Conservation (phyloP, 352 stramenopile species). For the Globisporangium nodosum region DNA sequence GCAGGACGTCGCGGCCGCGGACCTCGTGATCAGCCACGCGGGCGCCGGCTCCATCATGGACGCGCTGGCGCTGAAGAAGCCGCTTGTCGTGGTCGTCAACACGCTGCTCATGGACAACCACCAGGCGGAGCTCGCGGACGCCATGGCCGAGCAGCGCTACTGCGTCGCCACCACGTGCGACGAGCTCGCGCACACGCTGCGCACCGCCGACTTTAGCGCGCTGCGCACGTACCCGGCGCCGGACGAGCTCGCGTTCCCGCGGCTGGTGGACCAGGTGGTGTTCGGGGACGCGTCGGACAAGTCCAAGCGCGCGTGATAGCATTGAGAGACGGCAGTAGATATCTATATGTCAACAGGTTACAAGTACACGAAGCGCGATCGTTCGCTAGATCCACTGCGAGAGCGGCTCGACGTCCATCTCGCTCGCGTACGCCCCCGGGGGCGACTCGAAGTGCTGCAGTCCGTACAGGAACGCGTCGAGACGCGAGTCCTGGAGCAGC, state of each 20-base stretch:
- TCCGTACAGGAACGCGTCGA: background rate
- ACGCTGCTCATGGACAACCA: slow-evolving; percentile 96
- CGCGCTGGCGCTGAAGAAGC: slow-evolving; percentile 71
- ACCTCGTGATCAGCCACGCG: slow-evolving; percentile 94
- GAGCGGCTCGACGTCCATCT: slow-evolving; percentile 2
- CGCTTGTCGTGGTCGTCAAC: slow-evolving; percentile 94
- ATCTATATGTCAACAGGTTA: background rate
- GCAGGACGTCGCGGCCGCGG: slow-evolving; percentile 84
- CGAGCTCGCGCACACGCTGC: slow-evolving; percentile 26
- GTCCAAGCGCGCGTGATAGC: background rate
- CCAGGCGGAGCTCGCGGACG: slow-evolving; percentile 92
- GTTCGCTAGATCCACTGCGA: slow-evolving; percentile 8
- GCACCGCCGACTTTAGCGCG: slow-evolving; percentile 28
- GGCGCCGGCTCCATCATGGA: slow-evolving; percentile 94
- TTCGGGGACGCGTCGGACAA: background rate
- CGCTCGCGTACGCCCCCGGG: background rate
- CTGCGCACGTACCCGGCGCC: slow-evolving; percentile 50
- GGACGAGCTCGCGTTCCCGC: slow-evolving; percentile 60
- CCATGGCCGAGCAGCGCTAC: slow-evolving; percentile 76
- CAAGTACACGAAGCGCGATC: background rate
- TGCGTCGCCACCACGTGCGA: slow-evolving; percentile 51
- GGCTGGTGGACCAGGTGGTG: slow-evolving; percentile 56
- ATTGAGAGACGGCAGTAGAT: background rate
- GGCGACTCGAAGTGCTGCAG: slow-evolving; percentile 1
- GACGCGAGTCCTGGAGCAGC: slow-evolving; percentile 1